Evolutionary conservation across 2,329 filamentous ascomycete species (phyloP), one percentile per base, ranked within the genome.

Genomic region (Exophiala phaeomuriformis): DNA sequence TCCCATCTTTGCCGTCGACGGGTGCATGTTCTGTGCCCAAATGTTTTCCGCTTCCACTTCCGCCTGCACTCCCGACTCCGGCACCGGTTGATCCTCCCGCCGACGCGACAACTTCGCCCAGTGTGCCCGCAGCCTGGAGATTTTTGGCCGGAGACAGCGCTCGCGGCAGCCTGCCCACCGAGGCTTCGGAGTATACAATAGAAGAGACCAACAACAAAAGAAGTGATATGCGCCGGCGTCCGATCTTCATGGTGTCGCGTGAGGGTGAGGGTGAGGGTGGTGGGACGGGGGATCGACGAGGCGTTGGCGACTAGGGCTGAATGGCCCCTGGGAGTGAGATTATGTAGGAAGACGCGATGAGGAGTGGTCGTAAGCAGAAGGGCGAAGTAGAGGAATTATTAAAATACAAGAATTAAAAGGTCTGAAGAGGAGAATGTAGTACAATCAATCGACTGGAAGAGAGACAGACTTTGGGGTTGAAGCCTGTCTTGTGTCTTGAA

Each of bases 1-100:
- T 93, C 45, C 93, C 93, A 72, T 97, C 93, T 64, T 86, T 85
- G 43, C 90, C 90, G 68, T 97, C 93, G 19, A 96, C 85, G 0
- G 91, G 91, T 52, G 87, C 88, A 73, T 93, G 85, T 68, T 90
- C 90, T 48, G 82, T 84, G 49, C 81, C 82, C 60, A 75, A 72
- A 1, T 64, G 66, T 53, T 61, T 60, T 39, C 64, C 61, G 27
- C 55, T 57, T 33, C 30, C 36, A 37, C 43, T 49, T 12, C 27
- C 39, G 5, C 12, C 3, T 27, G 12, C 39, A 19, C 19, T 60
- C 37, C 64, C 61, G 27, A 54, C 55, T 33, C 30, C 36, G 33
- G 39, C 49, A 27, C 27, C 39, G 5, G 4, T 10, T 27, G 12
- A 12, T n/a, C 49, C 49, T 33, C 49, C 51, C n/a, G 53, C 30